Evolutionary conservation across 2,329 filamentous ascomycete genomes (phyloP), one percentile per base, ranked within the genome.

Genomic region (Aspergillus novoparasiticus): DNA sequence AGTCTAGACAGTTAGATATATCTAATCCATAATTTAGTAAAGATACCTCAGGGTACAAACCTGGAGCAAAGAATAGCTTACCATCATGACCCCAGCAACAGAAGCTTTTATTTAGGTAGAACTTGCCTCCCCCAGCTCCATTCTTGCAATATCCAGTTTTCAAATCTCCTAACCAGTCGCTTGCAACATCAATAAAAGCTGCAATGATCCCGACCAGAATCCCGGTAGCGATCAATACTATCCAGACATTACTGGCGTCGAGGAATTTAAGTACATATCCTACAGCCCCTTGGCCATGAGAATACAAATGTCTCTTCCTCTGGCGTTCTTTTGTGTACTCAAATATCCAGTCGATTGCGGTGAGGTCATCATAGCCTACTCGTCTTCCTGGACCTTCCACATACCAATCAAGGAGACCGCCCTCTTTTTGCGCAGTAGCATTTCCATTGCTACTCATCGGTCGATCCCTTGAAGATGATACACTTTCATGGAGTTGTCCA

Each of bases 271-370:
- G 89, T 59, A 90, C 72, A 71, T 93, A 88, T 14, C 93, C 93
- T 23, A 94, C 64, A 6, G 97, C 69, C 0, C 93, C 92, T 23
- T 86, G 84, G 9, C 88, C 86, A 70, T 86, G 87, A 0, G 90
- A 87, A 60, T 88, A 86, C 23, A 99, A 82, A 34, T 90, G 86
- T n/a, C 93, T 87, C 72, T 96, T 81, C 28, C 95, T 88, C 77
- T 96, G 93, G 23, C 95, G 88, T 80, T 99, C 95, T 78, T 97
- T 97, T 58, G 92, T 95, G 75, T 98, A 97, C 78, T 99, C 95
- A 72, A 97, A 98, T 75, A 98, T 98, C 95, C 95, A 99, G 81
- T 99, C 95, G 76, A 99, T 99, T 63, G 95, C 94, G 19, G 94
- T 97, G 76, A 97, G 84, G 79, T 99, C 91, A 74, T 97, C 94